phyloP scores from a whole-genome alignment of 2,329 filamentous ascomycete genomes.

The Aspergillus cejpii region DNA sequence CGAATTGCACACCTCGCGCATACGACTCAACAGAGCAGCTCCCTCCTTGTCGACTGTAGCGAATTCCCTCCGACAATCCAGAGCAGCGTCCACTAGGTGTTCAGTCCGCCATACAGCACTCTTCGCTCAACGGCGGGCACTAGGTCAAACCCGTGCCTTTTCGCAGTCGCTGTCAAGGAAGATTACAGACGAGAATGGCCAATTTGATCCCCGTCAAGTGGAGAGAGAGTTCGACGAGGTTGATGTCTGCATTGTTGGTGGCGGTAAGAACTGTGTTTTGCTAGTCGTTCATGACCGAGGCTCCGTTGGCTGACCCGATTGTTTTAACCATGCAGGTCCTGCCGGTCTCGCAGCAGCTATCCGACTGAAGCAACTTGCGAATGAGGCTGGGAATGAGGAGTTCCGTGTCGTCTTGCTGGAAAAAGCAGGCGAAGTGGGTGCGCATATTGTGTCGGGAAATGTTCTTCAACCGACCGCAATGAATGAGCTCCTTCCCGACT shows the following conservation, averaged over 20 bases:
- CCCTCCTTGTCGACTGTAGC: constrained; percentile 20
- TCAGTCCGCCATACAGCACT: constrained; percentile 18
- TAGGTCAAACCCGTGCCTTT: constrained; percentile 38
- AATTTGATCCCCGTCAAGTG: constrained; percentile 59
- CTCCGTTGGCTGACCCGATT: constrained; percentile 5
- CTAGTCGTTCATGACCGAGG: background rate
- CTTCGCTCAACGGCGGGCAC: constrained; percentile 13
- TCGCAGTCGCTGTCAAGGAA: constrained; percentile 39
- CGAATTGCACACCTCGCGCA: constrained; percentile 28
- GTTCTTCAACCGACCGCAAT: constrained; percentile 86
- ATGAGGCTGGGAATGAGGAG: constrained; percentile 88
- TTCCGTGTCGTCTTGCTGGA: constrained; percentile 89
- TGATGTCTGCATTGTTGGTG: constrained; percentile 93
- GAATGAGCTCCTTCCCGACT: constrained; percentile 86
- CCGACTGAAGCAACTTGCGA: constrained; percentile 88
- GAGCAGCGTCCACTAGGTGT: constrained; percentile 15
- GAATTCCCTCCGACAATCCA: constrained; percentile 16
- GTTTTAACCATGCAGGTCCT: constrained; percentile 51
- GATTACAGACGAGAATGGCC: constrained; percentile 46
- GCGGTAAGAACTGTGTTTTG: constrained; percentile 48
- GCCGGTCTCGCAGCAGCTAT: constrained; percentile 90
- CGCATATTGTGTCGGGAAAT: constrained; percentile 91
- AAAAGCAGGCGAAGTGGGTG: constrained; percentile 90
- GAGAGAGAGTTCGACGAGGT: constrained; percentile 91
- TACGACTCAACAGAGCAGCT: constrained; percentile 25